Evolutionary conservation across 495 filamentous ascomycete genomes (phyloP).

Genomic region (Halenospora varia): DNA sequence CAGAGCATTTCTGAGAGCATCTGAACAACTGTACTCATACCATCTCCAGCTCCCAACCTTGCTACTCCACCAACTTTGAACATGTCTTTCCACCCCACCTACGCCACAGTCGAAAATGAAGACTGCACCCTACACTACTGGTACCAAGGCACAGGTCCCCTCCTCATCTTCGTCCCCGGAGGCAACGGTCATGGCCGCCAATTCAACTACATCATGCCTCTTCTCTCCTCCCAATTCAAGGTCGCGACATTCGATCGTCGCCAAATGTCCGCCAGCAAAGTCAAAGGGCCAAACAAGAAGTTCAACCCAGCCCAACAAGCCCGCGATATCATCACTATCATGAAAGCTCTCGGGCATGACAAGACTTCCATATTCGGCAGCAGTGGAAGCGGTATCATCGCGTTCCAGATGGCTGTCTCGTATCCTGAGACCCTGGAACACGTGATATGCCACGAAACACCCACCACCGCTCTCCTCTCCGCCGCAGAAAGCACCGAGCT

Average conservation of each 20-base stretch:
- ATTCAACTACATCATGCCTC: constrained; percentile 19
- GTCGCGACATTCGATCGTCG: constrained; percentile 25
- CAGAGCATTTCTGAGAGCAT: too few relatives aligned
- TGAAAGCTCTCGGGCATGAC: background rate
- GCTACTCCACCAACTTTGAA: too few relatives aligned
- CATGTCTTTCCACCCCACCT: background rate
- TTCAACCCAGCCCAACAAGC: background rate
- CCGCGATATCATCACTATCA: background rate
- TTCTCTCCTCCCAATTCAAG: constrained; percentile 17
- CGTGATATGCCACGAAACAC: too few relatives aligned
- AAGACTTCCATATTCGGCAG: too few relatives aligned
- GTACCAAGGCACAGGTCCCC: constrained; percentile 23
- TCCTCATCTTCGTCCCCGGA: constrained; percentile 25
- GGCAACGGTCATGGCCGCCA: constrained; percentile 27
- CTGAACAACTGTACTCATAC: too few relatives aligned
- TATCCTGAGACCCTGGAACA: too few relatives aligned
- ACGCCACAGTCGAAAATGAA: constrained; percentile 19
- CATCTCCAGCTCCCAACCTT: too few relatives aligned
- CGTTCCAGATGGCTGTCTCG: too few relatives aligned
- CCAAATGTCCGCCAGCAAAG: background rate
- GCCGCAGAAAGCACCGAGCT: too few relatives aligned
- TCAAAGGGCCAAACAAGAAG: background rate
- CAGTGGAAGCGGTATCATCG: too few relatives aligned
- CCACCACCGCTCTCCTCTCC: too few relatives aligned
- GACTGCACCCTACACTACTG: constrained; percentile 25